Percentiles rank a stretch among this genome's conserved stretches.
Conservation (phyloP, 1,139 yeast genomes). For the Waltiozyma sp. region DNA sequence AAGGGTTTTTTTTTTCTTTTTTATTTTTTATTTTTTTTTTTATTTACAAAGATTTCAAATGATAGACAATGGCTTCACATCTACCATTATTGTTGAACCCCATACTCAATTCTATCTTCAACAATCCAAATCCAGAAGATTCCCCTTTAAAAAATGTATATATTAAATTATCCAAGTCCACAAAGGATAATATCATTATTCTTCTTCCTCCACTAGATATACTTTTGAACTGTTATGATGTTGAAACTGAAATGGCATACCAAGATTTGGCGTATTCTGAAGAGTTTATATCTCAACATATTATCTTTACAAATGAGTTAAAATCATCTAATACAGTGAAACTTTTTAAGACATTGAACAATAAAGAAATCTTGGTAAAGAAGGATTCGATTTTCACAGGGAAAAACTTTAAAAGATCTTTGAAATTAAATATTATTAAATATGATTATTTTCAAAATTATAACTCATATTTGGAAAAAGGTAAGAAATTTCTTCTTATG, state of each 20-base stretch:
- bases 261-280: conserved; percentile 50
- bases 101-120: conserved; percentile 54
- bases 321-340: conserved; percentile 26
- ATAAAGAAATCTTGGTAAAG: conserved; percentile 45
- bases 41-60: too few species aligned
- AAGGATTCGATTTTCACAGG: conserved; percentile 45
- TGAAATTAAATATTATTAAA: conserved; percentile 33
- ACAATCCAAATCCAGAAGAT: conserved; percentile 45
- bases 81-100: conserved; percentile 47
- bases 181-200: conserved; percentile 30
- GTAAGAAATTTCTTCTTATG: conserved; percentile 41
- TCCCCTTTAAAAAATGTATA: conserved; percentile 40
- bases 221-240: conserved; percentile 42
- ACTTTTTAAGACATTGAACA: conserved; percentile 47
- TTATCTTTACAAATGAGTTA: conserved; percentile 34
- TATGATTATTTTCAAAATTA: conserved; percentile 35
- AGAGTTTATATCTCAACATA: conserved; percentile 65
- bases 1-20: too few species aligned
- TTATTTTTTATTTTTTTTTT: too few species aligned
- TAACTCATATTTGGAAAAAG: conserved; percentile 33
- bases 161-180: conserved; percentile 22
- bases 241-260: conserved; percentile 33
- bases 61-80: conserved; percentile 23
- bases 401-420: conserved; percentile 43
- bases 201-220: conserved; percentile 51